phyloP scores from a whole-genome alignment of 768 basidiomycete genomes.

The Dioszegia aurantiaca region DNA sequence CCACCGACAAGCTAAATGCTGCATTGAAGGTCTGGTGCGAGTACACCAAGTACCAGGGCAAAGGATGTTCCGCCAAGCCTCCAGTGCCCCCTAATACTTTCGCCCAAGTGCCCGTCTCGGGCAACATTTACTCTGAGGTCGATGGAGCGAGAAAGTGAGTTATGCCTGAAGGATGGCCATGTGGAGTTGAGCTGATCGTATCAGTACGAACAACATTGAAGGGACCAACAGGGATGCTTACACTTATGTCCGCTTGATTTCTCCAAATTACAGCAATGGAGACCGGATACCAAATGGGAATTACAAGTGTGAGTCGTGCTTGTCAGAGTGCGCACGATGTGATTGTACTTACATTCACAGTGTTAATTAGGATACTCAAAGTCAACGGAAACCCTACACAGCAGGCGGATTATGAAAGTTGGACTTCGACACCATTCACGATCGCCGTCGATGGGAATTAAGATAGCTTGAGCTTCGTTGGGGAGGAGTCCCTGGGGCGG shows the following conservation, averaged over 20 bases:
- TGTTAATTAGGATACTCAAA: conserved; percentile 55
- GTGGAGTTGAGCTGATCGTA: not conserved
- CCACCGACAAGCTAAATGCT: conserved; percentile 10
- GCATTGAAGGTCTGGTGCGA: conserved; percentile 23
- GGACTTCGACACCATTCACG: conserved; percentile 24
- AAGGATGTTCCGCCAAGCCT: conserved; percentile 19
- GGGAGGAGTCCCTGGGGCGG: too few species aligned
- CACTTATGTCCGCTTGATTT: conserved; percentile 19
- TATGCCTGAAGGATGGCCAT: not conserved
- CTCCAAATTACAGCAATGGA: conserved; percentile 49
- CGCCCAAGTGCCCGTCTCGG: conserved; percentile 57
- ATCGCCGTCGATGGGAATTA: not conserved
- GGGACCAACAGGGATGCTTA: conserved; percentile 6
- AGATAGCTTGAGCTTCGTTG: too few species aligned
- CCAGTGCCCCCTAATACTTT: conserved; percentile 27
- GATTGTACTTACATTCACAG: conserved; percentile 6
- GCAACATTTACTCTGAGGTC: conserved; percentile 57
- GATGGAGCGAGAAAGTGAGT: conserved; percentile 56
- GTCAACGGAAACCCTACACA: conserved; percentile 55
- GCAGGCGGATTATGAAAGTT: conserved; percentile 57
- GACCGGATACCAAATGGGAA: conserved; percentile 55
- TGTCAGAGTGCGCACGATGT: too few species aligned
- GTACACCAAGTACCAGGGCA: conserved; percentile 27
- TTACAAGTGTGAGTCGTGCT: conserved; percentile 51
- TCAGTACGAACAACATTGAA: conserved; percentile 11